Base-by-base conservation (phyloP, 75 land plant species). In the Sequoiadendron giganteum region DNA sequence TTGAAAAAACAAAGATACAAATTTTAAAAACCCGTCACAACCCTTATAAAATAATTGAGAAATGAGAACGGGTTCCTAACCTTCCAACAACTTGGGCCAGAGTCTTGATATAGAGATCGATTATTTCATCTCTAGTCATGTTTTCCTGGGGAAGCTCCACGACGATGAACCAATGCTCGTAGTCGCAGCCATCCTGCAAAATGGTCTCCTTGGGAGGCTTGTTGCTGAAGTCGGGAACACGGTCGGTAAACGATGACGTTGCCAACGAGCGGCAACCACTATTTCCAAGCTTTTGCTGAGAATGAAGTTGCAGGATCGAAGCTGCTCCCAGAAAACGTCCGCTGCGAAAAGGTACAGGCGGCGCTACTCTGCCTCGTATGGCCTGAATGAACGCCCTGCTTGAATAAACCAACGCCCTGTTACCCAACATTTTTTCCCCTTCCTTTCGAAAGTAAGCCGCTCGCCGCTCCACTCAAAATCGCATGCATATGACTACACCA, bases 81-180 rank as follows among this genome's bases (percentile, higher is more conserved):
- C 94, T 91, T 68, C 94, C 94, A 28, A 93, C 87, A 25, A 91
- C 89, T 80, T 40, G 47, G 58, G 93, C 91, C 0, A 93, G 91
- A 47, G 91, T 93, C 77, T 93, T 93, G 89, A 93, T 85, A 75
- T 91, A 93, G 76, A 81, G 84, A 39, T 91, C 90, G 30, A 93
- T 93, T 48, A 93, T 93, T 38, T 91, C 91, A 80, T 93, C 92
- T 39, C 91, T 87, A 36, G 93, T 89, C 15, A 89, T 73, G 2
- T 90, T 88, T 15, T 83, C 94, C 72, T 91, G 88, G 21, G 94
- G 93, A 34, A 84, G 84, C 86, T 91, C 93, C 90, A 91, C 45
- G 5, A 93, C 91, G 16, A 91, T 88, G 49, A 90, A 92, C 94
- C 93, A 93, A 85, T 93, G 94, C 91, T 91, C 93, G 56, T 91